Percentiles rank a stretch among this genome's conserved stretches.
Evolutionary conservation across 495 filamentous ascomycete genomes (phyloP).

Genomic region (Aspergillus conjunctus): DNA sequence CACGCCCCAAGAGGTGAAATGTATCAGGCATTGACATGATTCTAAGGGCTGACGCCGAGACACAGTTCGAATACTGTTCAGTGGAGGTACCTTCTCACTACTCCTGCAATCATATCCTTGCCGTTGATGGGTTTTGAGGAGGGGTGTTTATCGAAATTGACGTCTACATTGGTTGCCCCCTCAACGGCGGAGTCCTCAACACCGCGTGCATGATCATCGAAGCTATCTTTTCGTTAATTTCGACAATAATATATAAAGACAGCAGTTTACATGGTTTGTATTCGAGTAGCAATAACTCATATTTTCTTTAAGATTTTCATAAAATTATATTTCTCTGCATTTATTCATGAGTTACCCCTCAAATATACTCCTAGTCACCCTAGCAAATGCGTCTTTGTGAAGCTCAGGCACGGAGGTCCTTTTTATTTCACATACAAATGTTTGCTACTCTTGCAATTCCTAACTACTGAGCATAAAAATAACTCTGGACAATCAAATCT

Average conservation of each 20-base stretch:
- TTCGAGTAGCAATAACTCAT: no score
- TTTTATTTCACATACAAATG: no score
- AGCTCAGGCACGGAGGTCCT: no score
- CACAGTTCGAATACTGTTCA: not conserved
- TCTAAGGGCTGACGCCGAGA: not conserved
- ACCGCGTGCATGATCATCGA: not conserved
- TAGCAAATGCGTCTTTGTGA: no score
- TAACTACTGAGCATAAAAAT: no score
- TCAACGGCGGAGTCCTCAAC: constrained; percentile 28
- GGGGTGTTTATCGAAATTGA: constrained; percentile 19
- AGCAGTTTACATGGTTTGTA: no score
- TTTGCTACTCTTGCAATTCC: no score
- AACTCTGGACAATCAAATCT: no score
- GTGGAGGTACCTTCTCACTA: not conserved
- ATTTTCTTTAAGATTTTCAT: no score
- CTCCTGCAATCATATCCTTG: not conserved
- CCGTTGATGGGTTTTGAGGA: constrained; percentile 1
- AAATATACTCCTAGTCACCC: no score
- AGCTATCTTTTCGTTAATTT: not conserved
- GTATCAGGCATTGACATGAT: constrained; percentile 17
- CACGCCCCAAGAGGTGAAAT: constrained; percentile 25
- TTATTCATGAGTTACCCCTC: no score
- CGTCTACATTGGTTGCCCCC: constrained; percentile 39
- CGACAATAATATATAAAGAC: not conserved
- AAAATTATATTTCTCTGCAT: no score